Percentiles rank a stretch among this genome's conserved stretches.
Conservation (phyloP, 148 eudicot genomes). For the Mesembryanthemum crystallinum region DNA sequence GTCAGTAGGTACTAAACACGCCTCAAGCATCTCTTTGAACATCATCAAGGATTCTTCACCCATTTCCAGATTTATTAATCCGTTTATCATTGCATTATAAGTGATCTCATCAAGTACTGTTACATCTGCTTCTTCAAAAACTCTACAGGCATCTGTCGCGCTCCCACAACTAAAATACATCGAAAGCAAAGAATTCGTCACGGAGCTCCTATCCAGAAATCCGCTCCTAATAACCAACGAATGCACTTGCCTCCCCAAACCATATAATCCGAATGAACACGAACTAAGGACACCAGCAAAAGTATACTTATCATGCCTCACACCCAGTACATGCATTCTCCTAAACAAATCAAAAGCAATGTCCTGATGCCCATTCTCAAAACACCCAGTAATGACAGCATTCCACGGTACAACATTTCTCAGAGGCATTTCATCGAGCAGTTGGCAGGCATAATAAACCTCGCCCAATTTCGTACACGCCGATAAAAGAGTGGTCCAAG, state of each 20-base stretch:
- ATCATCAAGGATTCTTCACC: conserved; percentile 46
- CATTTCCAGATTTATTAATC: conserved; percentile 49
- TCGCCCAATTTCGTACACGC: conserved; percentile 69
- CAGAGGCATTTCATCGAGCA: conserved; percentile 59
- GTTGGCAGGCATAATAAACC: conserved; percentile 40
- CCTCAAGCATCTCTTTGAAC: conserved; percentile 52
- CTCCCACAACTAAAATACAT: conserved; percentile 61
- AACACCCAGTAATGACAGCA: conserved; percentile 73
- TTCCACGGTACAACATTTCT: conserved; percentile 64
- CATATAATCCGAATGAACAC: conserved; percentile 41
- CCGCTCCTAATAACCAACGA: conserved; percentile 53
- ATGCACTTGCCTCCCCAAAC: conserved; percentile 63
- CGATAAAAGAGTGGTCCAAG: conserved; percentile 69
- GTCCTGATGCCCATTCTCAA: conserved; percentile 36
- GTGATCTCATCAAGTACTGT: conserved; percentile 52
- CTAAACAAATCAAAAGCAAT: conserved; percentile 52
- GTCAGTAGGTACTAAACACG: conserved; percentile 54
- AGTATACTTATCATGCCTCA: conserved; percentile 61
- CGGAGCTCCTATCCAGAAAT: conserved; percentile 46
- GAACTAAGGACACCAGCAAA: conserved; percentile 70
- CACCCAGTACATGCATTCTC: conserved; percentile 52
- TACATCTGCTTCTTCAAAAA: conserved; percentile 46
- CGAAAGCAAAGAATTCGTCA: conserved; percentile 54
- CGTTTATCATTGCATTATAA: conserved; percentile 75
- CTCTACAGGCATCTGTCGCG: conserved; percentile 44